Base-by-base conservation (phyloP, 2,329 filamentous ascomycete genomes). In the Fusarium tricinctum region DNA sequence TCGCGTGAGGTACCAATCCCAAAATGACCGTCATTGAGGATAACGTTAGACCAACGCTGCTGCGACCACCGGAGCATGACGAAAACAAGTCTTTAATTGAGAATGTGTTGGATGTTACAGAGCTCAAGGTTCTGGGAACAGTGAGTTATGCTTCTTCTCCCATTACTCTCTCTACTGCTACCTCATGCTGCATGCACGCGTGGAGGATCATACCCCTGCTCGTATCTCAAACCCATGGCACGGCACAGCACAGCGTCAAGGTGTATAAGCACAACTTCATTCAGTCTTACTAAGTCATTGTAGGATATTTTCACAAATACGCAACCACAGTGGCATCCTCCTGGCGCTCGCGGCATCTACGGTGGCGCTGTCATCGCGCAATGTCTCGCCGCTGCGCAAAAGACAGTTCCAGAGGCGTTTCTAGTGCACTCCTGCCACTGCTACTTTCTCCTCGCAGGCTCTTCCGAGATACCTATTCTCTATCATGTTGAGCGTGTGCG, bases 381-480 rank as follows among this genome's bases (percentile, higher is more conserved):
- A 84, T 94, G 88, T 75, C 90, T 97, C 26, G 87, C 92, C 45
- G 93, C 96, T 3, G 96, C 93, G 23, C 94, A 97, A 79, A 88
- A 89, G 76, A 99, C 96, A 10, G 92, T 99, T 3, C 91, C 91
- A 0, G 78, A 84, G 26, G 85, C 92, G 77, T 97, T 97, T 80
- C 87, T 90, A 62, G 89, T 96, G 49, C 96, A 99, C 84, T 95
- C 91, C 76, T 97, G 97, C 92, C 96, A 99, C 86, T 98, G 96
- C 87, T 99, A 98, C 84, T 99, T 99, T 79, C 90, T 99, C 33
- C 89, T 98, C 3, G 94, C 95, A 6, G 96, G 96, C 28, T 92
- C 95, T 75, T 86, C 89, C 14, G 88, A 91, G 63, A 91, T 96
- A 19, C 95, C 96, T 32, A 92, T 98, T 70, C 86, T 97, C 66